phyloP scores from a whole-genome alignment of 2,329 filamentous ascomycete genomes.

The Alternaria conjuncta region DNA sequence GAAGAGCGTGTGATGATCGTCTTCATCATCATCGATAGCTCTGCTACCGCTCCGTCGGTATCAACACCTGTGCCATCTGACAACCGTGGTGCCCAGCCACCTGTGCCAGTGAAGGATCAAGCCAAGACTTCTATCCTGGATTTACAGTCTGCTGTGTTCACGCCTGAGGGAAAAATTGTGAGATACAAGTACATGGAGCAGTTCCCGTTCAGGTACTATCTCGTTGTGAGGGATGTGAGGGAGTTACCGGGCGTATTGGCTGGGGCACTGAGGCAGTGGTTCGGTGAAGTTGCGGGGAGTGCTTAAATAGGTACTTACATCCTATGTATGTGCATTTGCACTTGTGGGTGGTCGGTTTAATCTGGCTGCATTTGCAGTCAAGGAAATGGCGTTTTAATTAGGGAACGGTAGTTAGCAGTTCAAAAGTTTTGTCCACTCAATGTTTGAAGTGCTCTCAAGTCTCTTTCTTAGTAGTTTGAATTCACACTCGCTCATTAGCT shows the following conservation, averaged over 20 bases:
- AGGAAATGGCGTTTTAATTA: neutral
- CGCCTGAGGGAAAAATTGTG: constrained; percentile 71
- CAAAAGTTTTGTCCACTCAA: neutral
- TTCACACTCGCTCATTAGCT: neutral
- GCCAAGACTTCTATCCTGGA: constrained; percentile 78
- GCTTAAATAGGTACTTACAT: constrained; percentile 9
- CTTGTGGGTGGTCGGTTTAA: neutral
- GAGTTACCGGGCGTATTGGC: constrained; percentile 90
- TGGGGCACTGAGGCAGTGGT: constrained; percentile 92
- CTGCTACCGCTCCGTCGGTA: constrained; percentile 18
- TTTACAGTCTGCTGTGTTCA: constrained; percentile 84
- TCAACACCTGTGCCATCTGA: constrained; percentile 6
- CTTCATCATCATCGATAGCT: constrained; percentile 90
- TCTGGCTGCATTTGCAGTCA: neutral
- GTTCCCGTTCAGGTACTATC: constrained; percentile 96
- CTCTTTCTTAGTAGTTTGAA: neutral
- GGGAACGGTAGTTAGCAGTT: neutral
- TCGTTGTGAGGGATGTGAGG: constrained; percentile 89
- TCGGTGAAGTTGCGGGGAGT: constrained; percentile 70
- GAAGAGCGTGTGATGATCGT: constrained; percentile 98
- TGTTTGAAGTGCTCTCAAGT: neutral
- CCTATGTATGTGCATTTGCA: neutral
- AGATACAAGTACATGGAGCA: constrained; percentile 92
- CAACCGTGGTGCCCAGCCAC: constrained; percentile 10
- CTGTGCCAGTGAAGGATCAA: constrained; percentile 48